A percentile compares a stretch with the other conserved stretches of the same genome.
Evolutionary conservation across 2,329 filamentous ascomycete species (phyloP).

Genomic region (Eurotiales sp.): DNA sequence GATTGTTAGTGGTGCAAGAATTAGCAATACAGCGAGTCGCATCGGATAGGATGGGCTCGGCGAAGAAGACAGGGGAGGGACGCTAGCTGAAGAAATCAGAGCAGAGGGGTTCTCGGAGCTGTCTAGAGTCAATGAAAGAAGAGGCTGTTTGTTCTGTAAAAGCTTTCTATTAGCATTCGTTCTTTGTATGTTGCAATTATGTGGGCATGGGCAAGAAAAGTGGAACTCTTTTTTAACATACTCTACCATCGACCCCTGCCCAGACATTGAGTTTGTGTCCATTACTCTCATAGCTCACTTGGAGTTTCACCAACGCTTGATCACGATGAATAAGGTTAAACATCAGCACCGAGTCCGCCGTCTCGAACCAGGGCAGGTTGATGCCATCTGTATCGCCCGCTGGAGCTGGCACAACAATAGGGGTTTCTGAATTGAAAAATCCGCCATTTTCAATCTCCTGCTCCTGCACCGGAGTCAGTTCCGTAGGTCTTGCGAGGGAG

Average conservation of each 20-base stretch:
- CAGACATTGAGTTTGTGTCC: constrained; percentile 2
- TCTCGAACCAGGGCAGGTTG: constrained; percentile 11
- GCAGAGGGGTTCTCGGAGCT: background rate
- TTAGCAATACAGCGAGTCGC: background rate
- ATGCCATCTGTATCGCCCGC: constrained; percentile 8
- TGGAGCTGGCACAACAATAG: background rate
- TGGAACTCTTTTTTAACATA: background rate
- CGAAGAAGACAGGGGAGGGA: constrained; percentile 8
- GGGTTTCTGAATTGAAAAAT: background rate
- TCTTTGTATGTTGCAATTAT: background rate
- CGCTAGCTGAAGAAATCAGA: background rate
- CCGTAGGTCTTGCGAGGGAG: background rate
- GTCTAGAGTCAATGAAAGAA: constrained; percentile 5
- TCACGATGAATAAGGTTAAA: constrained; percentile 7
- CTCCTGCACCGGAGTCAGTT: background rate
- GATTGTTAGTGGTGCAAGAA: constrained; percentile 9
- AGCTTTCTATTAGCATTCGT: background rate
- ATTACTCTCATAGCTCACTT: background rate
- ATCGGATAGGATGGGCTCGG: constrained; percentile 2
- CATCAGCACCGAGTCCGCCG: constrained; percentile 8
- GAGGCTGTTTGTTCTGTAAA: background rate
- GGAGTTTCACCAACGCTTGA: background rate
- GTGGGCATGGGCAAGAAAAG: background rate
- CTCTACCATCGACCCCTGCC: background rate
- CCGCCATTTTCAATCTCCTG: background rate